Base-by-base conservation (phyloP, 2,329 filamentous ascomycete species). In the Colletotrichum sp. region DNA sequence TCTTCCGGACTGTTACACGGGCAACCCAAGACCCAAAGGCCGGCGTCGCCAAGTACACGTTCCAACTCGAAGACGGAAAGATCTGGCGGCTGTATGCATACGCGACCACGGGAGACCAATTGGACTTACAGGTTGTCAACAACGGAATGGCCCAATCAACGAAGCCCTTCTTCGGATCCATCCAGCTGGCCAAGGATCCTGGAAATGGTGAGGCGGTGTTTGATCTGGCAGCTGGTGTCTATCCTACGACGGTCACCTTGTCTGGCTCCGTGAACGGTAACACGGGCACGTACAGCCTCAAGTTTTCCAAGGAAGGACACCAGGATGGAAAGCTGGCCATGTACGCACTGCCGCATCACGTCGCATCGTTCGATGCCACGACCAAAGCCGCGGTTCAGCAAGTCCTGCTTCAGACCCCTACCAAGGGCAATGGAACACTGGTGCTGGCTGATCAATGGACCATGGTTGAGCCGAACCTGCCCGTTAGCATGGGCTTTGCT, bases 321-420 rank as follows among this genome's bases (percentile, higher is more conserved):
- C 82, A 88, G 18, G 83, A 85, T 8, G 87, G 90, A 18, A 90
- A 87, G 75, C 87, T 98, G 26, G 88, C 97, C 77, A 97, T 98
- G 93, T 98, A 94, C 82, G 95, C 94, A 18, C 86, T 99, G 64
- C 95, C 96, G 26, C 97, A 98, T 83, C 97, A 98, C 79, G 82
- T 95, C 5, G 87, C 92, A 36, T 95, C 94, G 0, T 96, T 98
- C 76, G 91, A 95, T 78, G 79, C 83, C 1, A 84, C 84, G 1
- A 92, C 90, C 3, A 80, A 78, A 43, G 91, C 91, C 10, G 85
- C 85, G 13, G 85, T 87, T 28, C 86, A 87, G 9, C 90, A 86
- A 6, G 82, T 97, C 3, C 88, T 90, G 77, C 86, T 98, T 68
- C 91, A 93, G 72, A 96, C 95, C 1, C 94, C 95, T 0, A 98